Percentiles rank a stretch among this genome's conserved stretches.
Conservation (phyloP, 2,329 filamentous ascomycete species). For the Ophiostoma piceae region DNA sequence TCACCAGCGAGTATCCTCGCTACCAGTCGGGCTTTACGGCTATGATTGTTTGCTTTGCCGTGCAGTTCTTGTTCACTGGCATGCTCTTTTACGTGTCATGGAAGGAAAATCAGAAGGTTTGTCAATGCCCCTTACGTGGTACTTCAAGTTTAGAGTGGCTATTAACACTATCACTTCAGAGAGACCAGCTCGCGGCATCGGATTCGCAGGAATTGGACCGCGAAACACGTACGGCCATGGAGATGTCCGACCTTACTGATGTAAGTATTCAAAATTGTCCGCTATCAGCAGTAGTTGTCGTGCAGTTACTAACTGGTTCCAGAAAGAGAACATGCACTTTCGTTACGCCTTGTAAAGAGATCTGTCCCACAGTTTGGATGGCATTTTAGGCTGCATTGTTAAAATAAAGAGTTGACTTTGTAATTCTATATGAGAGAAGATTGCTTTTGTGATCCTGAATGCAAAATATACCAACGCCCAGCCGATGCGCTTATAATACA, state of each 20-base stretch:
- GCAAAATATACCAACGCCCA: neutral
- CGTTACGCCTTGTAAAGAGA: neutral
- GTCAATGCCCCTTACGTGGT: neutral
- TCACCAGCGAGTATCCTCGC: neutral
- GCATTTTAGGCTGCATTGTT: too few relatives aligned
- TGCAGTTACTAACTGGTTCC: neutral
- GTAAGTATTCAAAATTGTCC: neutral
- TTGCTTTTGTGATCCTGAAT: neutral
- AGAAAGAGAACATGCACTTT: neutral
- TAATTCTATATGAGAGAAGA: slow-evolving; percentile 11
- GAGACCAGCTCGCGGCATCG: neutral
- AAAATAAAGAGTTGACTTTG: too few relatives aligned
- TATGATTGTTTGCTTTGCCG: neutral
- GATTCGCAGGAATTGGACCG: neutral
- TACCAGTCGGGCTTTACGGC: neutral
- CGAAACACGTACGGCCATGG: neutral
- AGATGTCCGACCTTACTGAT: neutral
- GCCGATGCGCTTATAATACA: slow-evolving; percentile 3
- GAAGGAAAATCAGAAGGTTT: neutral
- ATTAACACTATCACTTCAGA: neutral
- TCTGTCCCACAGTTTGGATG: too few relatives aligned
- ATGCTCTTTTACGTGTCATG: neutral
- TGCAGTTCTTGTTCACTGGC: neutral
- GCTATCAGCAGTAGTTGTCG: neutral
- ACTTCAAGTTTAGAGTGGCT: neutral